A percentile compares a stretch with the other conserved stretches of the same genome.
Evolutionary conservation across 202 grass and related monocot genomes (phyloP).

Genomic region (Schoenoplectus tabernaemontani): DNA sequence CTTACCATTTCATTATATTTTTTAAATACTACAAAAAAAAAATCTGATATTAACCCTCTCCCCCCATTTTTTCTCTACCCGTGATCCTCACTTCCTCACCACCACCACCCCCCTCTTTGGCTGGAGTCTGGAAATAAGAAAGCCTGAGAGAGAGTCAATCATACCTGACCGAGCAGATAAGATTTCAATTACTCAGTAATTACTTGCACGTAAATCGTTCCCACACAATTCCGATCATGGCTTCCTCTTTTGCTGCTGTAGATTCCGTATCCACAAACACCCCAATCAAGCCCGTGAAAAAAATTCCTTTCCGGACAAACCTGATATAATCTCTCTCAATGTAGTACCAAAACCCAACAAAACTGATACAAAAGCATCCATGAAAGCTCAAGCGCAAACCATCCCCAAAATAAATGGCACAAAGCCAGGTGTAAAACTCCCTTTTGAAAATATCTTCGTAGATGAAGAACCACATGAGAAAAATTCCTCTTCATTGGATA

Average conservation of each 20-base stretch:
- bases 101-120: no score
- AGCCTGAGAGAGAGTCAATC: constrained; percentile 2
- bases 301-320: constrained; percentile 37
- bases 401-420: constrained; percentile 70
- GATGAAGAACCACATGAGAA: constrained; percentile 23
- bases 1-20: no score
- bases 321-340: constrained; percentile 55
- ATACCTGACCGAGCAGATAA: constrained; percentile 5
- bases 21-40: no score
- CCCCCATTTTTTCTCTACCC: no score
- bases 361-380: constrained; percentile 35
- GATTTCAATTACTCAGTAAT: background rate
- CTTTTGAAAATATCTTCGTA: constrained; percentile 2
- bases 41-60: no score
- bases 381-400: constrained; percentile 64
- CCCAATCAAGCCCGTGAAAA: constrained; percentile 35
- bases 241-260: constrained; percentile 37
- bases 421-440: constrained; percentile 50
- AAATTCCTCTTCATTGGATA: constrained; percentile 28
- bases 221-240: constrained; percentile 33
- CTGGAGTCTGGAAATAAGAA: background rate
- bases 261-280: constrained; percentile 49
- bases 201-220: background rate
- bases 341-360: constrained; percentile 58
- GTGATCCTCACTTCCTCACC: no score